Conservation (phyloP, 805 yeast species). For the Barnettozyma sucrosica region DNA sequence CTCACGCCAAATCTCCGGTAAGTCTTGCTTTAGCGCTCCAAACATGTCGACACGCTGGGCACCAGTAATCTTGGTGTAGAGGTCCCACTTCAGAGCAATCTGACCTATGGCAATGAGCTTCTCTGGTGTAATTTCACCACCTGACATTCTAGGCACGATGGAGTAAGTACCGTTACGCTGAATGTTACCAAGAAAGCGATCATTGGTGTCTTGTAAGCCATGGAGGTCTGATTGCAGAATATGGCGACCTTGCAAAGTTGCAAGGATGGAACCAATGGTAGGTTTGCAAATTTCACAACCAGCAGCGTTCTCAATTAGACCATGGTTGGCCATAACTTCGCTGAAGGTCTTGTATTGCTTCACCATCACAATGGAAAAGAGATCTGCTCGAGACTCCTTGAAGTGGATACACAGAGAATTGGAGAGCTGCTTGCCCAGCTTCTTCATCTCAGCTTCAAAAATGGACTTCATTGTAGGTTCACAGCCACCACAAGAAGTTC, state of each 20-base stretch:
- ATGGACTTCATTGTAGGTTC: conserved; percentile 32
- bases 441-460: conserved; percentile 31
- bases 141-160: conserved; percentile 33
- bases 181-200: conserved; percentile 32
- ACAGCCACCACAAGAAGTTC: conserved; percentile 37
- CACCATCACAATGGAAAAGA: conserved; percentile 32
- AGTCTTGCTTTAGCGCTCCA: conserved; percentile 30
- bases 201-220: conserved; percentile 35
- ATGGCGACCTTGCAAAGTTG: conserved; percentile 30
- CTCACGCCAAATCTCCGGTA: conserved; percentile 30
- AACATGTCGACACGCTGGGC: conserved; percentile 32
- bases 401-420: conserved; percentile 31
- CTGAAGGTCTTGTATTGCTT: conserved; percentile 26
- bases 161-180: conserved; percentile 35
- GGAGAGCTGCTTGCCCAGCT: conserved; percentile 29
- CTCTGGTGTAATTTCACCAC: conserved; percentile 35
- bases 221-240: conserved; percentile 28
- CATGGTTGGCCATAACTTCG: conserved; percentile 28
- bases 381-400: conserved; percentile 31
- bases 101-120: conserved; percentile 31
- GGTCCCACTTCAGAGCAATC: conserved; percentile 28
- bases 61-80: conserved; percentile 34
- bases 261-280: conserved; percentile 31
- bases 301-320: conserved; percentile 24
- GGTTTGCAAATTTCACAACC: conserved; percentile 37